Percentiles rank a stretch among this genome's conserved stretches.
These are phyloP conservation scores for Crithidia fasciculata DNA, from an alignment of 208 protist genomes.

Conservation along the genomic window DNA sequence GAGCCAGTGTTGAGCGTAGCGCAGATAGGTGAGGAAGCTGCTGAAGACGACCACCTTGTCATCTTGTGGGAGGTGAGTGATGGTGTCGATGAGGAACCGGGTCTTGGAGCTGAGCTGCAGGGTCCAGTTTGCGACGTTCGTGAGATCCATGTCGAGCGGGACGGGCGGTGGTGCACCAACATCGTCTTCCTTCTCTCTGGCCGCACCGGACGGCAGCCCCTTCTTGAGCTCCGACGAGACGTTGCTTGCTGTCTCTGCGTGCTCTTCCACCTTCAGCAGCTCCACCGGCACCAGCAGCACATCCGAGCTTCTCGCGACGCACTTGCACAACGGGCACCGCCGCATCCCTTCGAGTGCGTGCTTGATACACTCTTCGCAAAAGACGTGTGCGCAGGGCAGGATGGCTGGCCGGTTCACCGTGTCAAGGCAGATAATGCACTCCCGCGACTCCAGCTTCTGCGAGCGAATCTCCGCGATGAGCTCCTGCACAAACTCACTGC, in stretches of 20 bases:
- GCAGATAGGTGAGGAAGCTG: constrained; percentile 94
- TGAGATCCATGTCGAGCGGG: constrained; percentile 27
- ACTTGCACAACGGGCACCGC: constrained; percentile 69
- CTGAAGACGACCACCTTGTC: constrained; percentile 95
- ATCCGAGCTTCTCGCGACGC: constrained; percentile 24
- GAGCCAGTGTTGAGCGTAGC: constrained; percentile 84
- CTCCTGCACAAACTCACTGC: constrained; percentile 51
- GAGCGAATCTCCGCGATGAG: constrained; percentile 49
- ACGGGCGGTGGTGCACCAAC: constrained; percentile 8
- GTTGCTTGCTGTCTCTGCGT: no score
- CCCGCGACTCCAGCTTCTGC: constrained; percentile 49
- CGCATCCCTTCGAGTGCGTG: constrained; percentile 48
- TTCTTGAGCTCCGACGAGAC: no score
- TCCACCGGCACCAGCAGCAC: constrained; percentile 52
- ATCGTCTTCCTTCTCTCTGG: neutral
- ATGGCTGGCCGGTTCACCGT: constrained; percentile 58
- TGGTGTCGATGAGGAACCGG: constrained; percentile 43
- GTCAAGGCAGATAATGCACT: constrained; percentile 85
- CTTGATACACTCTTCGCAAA: constrained; percentile 70
- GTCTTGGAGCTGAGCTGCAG: constrained; percentile 74
- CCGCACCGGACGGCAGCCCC: no score
- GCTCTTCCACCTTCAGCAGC: constrained; percentile 23
- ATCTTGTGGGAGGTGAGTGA: constrained; percentile 36
- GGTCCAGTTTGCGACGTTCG: constrained; percentile 44
- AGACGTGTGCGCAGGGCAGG: constrained; percentile 82